Evolutionary conservation across 805 yeast genomes (phyloP), one percentile per base, ranked within the genome.

Genomic region (Starmerella stellata): DNA sequence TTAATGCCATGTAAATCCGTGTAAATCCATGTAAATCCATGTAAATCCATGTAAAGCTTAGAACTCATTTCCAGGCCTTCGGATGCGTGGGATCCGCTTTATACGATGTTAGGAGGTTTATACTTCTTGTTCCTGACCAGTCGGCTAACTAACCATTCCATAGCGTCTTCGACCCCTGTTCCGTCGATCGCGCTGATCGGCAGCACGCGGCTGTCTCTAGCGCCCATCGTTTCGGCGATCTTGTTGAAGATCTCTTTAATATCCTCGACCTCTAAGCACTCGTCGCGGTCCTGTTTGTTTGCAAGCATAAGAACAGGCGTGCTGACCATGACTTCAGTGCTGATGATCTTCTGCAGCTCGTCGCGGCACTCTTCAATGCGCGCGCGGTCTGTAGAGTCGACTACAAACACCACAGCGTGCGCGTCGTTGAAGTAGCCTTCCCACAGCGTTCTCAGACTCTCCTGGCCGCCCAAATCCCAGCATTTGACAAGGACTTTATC

Each of bases 391-490:
- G 92, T 76, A 7, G 94, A 79, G 55, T 87, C 98, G 11, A 90
- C 87, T 16, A 87, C 77, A 56, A 87, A 87, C 33, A 90, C 75
- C 28, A 87, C 80, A 0, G 90, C 96, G 58, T 87, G 95, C 39
- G 94, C 79, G 42, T 74, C 77, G 16, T 67, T 64, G 59, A 75
- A 90, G 62, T 87, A 90, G 44, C 80, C 73, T 4, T 76, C 67
- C 98, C 98, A 87, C 66, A 90, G 66, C 21, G 72, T 62, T 35
- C 96, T 65, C 35, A 87, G 63, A n/a, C 78, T 65, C 53, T 75
- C 76, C 58, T 87, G 98, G 11, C 98, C 98, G 9, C 96, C 96
- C 30, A 87, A 74, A 56, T 87, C 98, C 96, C 96, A 87, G 51
- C 90, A 72, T 53, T 83, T 85, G 40, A 90, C 62, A 37, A 51